Percentiles rank a stretch among this genome's conserved stretches.
phyloP scores from a whole-genome alignment of 2,329 filamentous ascomycete species.

The Chaetomiaceae sp. region DNA sequence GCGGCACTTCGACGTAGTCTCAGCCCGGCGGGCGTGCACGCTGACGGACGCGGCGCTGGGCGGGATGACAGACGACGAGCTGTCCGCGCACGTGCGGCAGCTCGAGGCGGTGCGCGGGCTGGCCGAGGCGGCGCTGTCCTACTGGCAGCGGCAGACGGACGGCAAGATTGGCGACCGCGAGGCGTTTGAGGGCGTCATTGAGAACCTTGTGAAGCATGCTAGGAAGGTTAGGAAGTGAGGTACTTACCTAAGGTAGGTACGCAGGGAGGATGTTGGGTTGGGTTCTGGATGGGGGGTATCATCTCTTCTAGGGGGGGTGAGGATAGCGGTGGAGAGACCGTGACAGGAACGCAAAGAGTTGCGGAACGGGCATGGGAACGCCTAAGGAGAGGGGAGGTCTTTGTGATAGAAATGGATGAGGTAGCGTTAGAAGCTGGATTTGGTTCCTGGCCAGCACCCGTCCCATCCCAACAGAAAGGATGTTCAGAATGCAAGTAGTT shows the following conservation, averaged over 20 bases:
- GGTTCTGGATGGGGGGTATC: no score
- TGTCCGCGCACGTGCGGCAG: slow-evolving; percentile 64
- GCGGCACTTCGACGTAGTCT: slow-evolving; percentile 73
- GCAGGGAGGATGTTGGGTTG: background rate
- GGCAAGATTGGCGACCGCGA: slow-evolving; percentile 87
- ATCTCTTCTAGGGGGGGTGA: no score
- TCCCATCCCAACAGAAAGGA: no score
- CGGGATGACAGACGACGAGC: slow-evolving; percentile 73
- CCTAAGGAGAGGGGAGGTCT: no score
- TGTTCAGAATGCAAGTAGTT: no score
- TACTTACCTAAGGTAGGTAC: no score
- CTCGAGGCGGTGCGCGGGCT: slow-evolving; percentile 65
- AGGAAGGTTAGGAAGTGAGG: slow-evolving; percentile 70
- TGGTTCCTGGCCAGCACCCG: no score
- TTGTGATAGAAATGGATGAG: no score
- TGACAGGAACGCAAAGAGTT: no score
- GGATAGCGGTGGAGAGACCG: no score
- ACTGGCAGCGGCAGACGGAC: slow-evolving; percentile 82
- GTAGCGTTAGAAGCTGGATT: no score
- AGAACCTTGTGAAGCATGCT: slow-evolving; percentile 89
- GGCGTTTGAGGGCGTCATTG: slow-evolving; percentile 93
- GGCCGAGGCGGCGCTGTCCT: slow-evolving; percentile 74
- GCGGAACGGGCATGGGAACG: no score
- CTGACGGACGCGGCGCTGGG: slow-evolving; percentile 79
- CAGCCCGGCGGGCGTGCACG: slow-evolving; percentile 70